phyloP scores from a whole-genome alignment of 345 rosid genomes.

The Syzygium aromaticum region DNA sequence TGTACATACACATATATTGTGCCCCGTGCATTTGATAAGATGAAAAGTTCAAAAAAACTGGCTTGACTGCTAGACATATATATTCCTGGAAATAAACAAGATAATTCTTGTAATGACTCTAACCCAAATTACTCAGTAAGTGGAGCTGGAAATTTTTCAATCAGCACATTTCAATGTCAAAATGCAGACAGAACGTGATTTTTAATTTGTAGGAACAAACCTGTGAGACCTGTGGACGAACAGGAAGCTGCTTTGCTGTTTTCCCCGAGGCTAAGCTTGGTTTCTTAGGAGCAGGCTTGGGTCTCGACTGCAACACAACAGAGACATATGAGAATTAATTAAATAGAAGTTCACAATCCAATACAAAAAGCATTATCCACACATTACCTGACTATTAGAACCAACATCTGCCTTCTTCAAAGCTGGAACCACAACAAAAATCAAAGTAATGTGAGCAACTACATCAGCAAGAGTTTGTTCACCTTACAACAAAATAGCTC shows the following conservation, averaged over 20 bases:
- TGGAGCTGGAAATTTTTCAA: background rate
- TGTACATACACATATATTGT: background rate
- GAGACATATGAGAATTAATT: background rate
- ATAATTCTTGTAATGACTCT: background rate
- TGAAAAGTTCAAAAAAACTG: background rate
- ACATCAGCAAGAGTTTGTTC: background rate
- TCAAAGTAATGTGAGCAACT: background rate
- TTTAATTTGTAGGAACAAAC: conserved; percentile 9
- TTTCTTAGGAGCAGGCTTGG: conserved; percentile 36
- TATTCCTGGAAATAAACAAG: background rate
- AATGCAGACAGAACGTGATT: background rate
- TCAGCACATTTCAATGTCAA: background rate
- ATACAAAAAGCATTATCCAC: background rate
- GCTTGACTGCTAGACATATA: background rate
- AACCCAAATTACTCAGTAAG: background rate
- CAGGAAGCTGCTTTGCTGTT: conserved; percentile 34
- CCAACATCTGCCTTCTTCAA: conserved; percentile 21
- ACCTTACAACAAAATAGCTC: background rate
- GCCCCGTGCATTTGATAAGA: background rate
- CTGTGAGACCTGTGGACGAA: conserved; percentile 28
- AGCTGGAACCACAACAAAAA: conserved; percentile 23
- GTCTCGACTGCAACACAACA: conserved; percentile 22
- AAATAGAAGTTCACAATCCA: conserved; percentile 2
- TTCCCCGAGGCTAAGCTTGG: conserved; percentile 35
- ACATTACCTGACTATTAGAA: conserved; percentile 45